Percentiles rank a stretch among this genome's conserved stretches.
These are phyloP conservation scores for Penicillium sp. DNA, from an alignment of 2,329 filamentous ascomycete genomes.

Conservation along the genomic window DNA sequence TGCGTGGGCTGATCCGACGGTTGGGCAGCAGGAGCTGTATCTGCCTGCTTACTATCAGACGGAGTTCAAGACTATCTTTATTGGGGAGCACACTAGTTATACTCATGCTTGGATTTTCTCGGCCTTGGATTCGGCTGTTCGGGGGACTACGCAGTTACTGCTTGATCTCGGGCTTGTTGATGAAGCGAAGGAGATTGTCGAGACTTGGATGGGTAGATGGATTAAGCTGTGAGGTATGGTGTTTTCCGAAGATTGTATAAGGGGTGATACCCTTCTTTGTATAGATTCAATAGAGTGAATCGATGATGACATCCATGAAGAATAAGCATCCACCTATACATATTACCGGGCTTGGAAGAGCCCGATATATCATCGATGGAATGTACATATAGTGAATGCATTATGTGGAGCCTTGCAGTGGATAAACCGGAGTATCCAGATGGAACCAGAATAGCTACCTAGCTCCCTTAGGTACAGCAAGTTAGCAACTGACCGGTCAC, in stretches of 20 bases:
- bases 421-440: too few species aligned
- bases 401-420: too few species aligned
- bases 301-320: too few species aligned
- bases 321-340: too few species aligned
- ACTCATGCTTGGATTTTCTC: constrained; percentile 59
- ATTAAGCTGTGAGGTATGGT: constrained; percentile 38
- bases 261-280: too few species aligned
- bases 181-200: constrained; percentile 61
- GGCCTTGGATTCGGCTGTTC: constrained; percentile 64
- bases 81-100: constrained; percentile 66
- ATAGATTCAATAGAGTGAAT: background rate
- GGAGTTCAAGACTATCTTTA: constrained; percentile 64
- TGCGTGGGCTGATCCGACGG: constrained; percentile 58
- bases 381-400: too few species aligned
- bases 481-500: too few species aligned
- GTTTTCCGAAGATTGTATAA: too few species aligned
- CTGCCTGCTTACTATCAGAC: constrained; percentile 70
- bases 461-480: too few species aligned
- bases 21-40: constrained; percentile 66
- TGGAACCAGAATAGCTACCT: too few species aligned
- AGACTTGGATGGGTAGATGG: constrained; percentile 68
- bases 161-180: constrained; percentile 62
- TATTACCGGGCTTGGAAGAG: too few species aligned
- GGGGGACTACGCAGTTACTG: constrained; percentile 62
- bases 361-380: too few species aligned